phyloP scores from a whole-genome alignment of 2,329 filamentous ascomycete species.

The Trichoderma hamatum region DNA sequence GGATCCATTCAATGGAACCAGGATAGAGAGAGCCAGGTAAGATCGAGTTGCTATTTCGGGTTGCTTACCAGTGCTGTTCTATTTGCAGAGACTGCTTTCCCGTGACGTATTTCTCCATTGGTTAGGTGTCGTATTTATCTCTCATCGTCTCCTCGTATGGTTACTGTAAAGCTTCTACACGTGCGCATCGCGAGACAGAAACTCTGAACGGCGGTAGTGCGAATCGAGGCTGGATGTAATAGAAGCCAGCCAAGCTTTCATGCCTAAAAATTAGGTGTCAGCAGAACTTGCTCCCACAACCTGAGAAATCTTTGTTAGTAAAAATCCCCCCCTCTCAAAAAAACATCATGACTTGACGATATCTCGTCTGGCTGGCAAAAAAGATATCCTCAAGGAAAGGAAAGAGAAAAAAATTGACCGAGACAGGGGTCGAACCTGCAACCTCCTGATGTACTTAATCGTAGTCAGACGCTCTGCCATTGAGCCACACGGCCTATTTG shows the following conservation, averaged over 20 bases:
- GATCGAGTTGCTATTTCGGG: not conserved
- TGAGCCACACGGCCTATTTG: slow-evolving; percentile 25
- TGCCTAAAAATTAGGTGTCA: not conserved
- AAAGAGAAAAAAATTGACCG: slow-evolving; percentile 11
- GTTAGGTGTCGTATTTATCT: not conserved
- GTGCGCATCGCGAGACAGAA: not conserved
- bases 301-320: not conserved
- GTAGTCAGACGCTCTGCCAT: slow-evolving; percentile 28
- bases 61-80: not conserved
- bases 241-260: not conserved
- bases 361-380: not conserved
- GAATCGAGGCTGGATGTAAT: not conserved
- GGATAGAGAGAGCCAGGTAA: not conserved
- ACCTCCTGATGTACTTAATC: slow-evolving; percentile 26
- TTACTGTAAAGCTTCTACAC: not conserved
- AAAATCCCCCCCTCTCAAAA: too few relatives aligned
- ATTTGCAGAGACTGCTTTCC: not conserved
- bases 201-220: not conserved
- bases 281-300: not conserved
- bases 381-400: not conserved
- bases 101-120: not conserved
- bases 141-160: too few relatives aligned
- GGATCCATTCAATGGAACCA: not conserved
- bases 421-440: slow-evolving; percentile 28
- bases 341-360: not conserved